Percentiles rank a stretch among this genome's conserved stretches.
phyloP scores from a whole-genome alignment of 2,329 filamentous ascomycete species.

The Talaromyces islandicus region DNA sequence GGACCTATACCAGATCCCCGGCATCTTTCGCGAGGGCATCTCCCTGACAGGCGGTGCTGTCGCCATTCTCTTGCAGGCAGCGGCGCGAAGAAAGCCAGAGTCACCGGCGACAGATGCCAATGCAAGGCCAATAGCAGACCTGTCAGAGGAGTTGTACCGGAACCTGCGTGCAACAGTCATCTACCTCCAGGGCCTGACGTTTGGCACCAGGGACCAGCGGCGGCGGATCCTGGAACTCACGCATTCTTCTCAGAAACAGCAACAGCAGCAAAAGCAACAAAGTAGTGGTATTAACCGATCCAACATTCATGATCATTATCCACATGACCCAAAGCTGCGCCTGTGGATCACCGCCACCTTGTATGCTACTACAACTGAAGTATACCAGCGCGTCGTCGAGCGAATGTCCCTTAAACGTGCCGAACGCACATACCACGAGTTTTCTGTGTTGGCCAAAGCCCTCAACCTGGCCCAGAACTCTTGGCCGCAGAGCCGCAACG shows the following conservation, averaged over 20 bases:
- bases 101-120: constrained; percentile 10
- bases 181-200: constrained; percentile 30
- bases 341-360: constrained; percentile 31
- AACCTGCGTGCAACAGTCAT: constrained; percentile 24
- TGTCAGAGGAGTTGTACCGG: constrained; percentile 23
- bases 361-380: constrained; percentile 30
- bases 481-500: constrained; percentile 26
- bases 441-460: constrained; percentile 19
- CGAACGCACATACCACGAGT: constrained; percentile 26
- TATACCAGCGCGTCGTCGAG: constrained; percentile 32
- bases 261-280: constrained; percentile 7
- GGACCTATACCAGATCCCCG: constrained; percentile 27
- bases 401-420: constrained; percentile 25
- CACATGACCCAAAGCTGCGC: constrained; percentile 16
- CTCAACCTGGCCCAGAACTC: constrained; percentile 21
- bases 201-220: constrained; percentile 25
- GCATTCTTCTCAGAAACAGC: background rate
- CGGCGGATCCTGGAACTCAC: constrained; percentile 22
- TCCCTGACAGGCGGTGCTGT: constrained; percentile 29
- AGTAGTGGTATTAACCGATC: background rate
- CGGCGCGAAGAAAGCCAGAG: constrained; percentile 21
- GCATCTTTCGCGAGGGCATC: constrained; percentile 31
- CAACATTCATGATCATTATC: constrained; percentile 11
- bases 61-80: constrained; percentile 29
- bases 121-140: background rate